These are phyloP conservation scores for Penicillium sp. DNA, from an alignment of 2,329 filamentous ascomycete genomes.

Conservation along the genomic window DNA sequence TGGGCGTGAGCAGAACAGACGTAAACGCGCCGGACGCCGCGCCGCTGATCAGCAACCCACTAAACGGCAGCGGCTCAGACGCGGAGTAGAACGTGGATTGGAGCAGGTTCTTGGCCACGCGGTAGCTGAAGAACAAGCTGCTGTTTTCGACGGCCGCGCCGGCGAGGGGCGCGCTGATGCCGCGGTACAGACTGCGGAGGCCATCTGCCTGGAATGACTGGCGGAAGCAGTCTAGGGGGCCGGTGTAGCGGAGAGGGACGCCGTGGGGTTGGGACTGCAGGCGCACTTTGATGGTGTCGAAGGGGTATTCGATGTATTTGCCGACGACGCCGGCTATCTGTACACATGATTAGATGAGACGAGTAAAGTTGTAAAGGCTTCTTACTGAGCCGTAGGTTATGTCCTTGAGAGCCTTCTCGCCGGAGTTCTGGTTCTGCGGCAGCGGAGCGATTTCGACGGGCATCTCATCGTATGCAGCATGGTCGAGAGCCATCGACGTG, in stretches of 20 bases:
- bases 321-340: constrained; percentile 80
- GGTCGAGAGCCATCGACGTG: constrained; percentile 32
- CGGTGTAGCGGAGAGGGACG: constrained; percentile 74
- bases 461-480: constrained; percentile 37
- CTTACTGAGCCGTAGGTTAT: constrained; percentile 81
- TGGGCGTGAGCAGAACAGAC: constrained; percentile 84
- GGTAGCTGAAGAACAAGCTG: constrained; percentile 88
- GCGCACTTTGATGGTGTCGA: constrained; percentile 96
- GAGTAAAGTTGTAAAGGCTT: constrained; percentile 15
- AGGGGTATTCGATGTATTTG: constrained; percentile 97
- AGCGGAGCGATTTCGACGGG: constrained; percentile 38
- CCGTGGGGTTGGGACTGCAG: constrained; percentile 92
- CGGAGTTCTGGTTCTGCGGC: constrained; percentile 44
- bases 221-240: constrained; percentile 88
- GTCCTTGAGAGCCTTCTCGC: constrained; percentile 73
- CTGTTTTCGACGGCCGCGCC: constrained; percentile 91
- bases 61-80: constrained; percentile 63
- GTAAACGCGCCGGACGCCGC: constrained; percentile 85
- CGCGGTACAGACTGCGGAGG: constrained; percentile 78
- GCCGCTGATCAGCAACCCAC: constrained; percentile 72
- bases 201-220: constrained; percentile 79
- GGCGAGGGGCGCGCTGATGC: constrained; percentile 84
- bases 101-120: constrained; percentile 59
- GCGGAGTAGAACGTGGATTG: constrained; percentile 60
- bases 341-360: not conserved